These are phyloP conservation scores for Talaromyces trachyspermus DNA, from an alignment of 495 filamentous ascomycete genomes.

Conservation along the genomic window DNA sequence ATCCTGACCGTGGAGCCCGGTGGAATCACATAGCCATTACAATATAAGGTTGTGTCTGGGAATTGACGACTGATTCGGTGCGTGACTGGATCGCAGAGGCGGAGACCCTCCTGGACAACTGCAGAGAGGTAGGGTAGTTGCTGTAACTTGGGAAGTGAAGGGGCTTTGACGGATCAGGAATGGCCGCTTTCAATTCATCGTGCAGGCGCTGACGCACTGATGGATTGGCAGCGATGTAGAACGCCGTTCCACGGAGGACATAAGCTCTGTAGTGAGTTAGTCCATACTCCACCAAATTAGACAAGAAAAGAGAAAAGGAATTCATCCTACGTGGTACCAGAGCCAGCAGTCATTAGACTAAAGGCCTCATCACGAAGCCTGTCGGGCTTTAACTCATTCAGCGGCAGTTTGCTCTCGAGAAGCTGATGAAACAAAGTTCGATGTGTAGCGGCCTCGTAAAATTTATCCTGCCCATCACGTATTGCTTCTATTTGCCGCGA, in stretches of 20 bases:
- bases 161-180: slow-evolving; percentile 14
- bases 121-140: slow-evolving; percentile 31
- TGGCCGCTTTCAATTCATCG: slow-evolving; percentile 16
- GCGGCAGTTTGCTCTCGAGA: slow-evolving; percentile 19
- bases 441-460: slow-evolving; percentile 5
- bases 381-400: slow-evolving; percentile 14
- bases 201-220: slow-evolving; percentile 14
- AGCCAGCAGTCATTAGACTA: slow-evolving; percentile 29
- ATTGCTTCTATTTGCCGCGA: neutral
- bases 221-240: slow-evolving; percentile 18
- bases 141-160: slow-evolving; percentile 18
- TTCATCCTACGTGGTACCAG: slow-evolving; percentile 23
- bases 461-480: neutral
- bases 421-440: slow-evolving; percentile 32
- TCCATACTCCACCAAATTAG: neutral
- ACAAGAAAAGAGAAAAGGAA: no score
- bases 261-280: slow-evolving; percentile 12
- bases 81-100: slow-evolving; percentile 21
- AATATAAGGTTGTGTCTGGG: slow-evolving; percentile 12
- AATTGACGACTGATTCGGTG: slow-evolving; percentile 13
- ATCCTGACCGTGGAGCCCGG: neutral
- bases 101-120: slow-evolving; percentile 32
- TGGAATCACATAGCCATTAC: slow-evolving; percentile 1
- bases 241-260: slow-evolving; percentile 11
- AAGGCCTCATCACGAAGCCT: slow-evolving; percentile 30